A percentile compares a stretch with the other conserved stretches of the same genome.
These are phyloP conservation scores for Patellifolia procumbens DNA, from an alignment of 179 eudicot genomes.

Conservation along the genomic window DNA sequence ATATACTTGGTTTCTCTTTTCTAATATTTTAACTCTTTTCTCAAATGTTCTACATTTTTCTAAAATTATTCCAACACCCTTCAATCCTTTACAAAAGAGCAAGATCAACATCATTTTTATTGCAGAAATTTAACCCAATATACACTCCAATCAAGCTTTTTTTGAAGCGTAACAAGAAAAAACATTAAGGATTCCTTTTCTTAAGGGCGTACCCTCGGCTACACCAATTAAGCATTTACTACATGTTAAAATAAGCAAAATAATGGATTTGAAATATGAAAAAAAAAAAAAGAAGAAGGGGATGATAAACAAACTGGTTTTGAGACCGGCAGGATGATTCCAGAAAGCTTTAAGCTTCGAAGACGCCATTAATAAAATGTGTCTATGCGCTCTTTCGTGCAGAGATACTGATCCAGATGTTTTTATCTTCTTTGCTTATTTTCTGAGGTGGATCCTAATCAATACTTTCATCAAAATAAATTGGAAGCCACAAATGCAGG, in stretches of 20 bases:
- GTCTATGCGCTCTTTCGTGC: not conserved
- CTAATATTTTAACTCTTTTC: too few relatives aligned
- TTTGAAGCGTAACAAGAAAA: too few relatives aligned
- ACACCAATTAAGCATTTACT: not conserved
- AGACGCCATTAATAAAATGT: slow-evolving; percentile 33
- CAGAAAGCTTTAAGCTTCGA: slow-evolving; percentile 37
- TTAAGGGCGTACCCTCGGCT: too few relatives aligned
- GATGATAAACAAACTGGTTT: slow-evolving; percentile 31
- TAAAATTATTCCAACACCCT: too few relatives aligned
- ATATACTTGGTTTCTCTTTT: too few relatives aligned
- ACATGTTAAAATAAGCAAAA: not conserved
- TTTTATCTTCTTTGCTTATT: not conserved
- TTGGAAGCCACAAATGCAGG: not conserved
- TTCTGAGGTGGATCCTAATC: not conserved
- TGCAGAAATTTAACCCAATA: too few relatives aligned
- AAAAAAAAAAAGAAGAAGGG: not conserved
- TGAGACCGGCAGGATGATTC: slow-evolving; percentile 43
- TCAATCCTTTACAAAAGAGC: too few relatives aligned
- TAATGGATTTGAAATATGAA: not conserved
- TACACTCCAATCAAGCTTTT: not conserved
- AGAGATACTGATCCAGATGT: not conserved
- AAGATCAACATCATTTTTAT: too few relatives aligned
- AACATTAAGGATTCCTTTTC: too few relatives aligned
- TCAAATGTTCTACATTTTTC: too few relatives aligned
- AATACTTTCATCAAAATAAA: too few relatives aligned